Evolutionary conservation across 768 basidiomycete species (phyloP), one percentile per base, ranked within the genome.

Genomic region (Lactarius sanguifluus): DNA sequence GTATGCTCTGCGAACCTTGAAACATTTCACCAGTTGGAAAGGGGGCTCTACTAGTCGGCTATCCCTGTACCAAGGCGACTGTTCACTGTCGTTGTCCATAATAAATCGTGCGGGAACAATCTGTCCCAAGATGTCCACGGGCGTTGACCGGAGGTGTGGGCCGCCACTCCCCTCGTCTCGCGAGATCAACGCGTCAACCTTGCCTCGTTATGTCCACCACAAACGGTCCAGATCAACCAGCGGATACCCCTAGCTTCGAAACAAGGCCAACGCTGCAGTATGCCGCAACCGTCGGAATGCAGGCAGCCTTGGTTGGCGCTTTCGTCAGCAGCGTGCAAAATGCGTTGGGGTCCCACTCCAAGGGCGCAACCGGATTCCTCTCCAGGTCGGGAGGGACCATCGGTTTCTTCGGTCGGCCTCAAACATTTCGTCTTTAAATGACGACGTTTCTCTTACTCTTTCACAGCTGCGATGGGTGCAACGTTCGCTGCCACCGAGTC

Each of bases 311-410:
- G 47, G 82, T 90, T 61, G 89, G 89, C 25, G 81, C 86, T 65
- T 83, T 90, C 76, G 82, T 89, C 76, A 89, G 89, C 71, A 79
- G 85, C 40, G 81, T 85, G 60, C 92, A 93, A 79, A 96, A 92
- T 83, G 91, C 90, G 34, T 79, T 94, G 66, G 86, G 85, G 54
- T 83, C 79, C 69, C 94, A 93, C 78, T 83, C 85, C 47, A 81
- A 82, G 70, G 95, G 92, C 72, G 92, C 91, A 64, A 82, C 88
- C 78, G 95, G 95, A 71, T 86, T 97, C 76, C 74, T 95, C 71
- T 93, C 93, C 61, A 82, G 94, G 70, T 92, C 89, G 38, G 94
- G 94, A 65, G 86, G 91, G 40, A 92, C 94, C 3, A 93, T 96
- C 75, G 94, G 91, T 13, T 86, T 94, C 76, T 96, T 97, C 73